These are phyloP conservation scores for Tetrapyrgos nigripes DNA, from an alignment of 1,284 basidiomycete genomes.

Conservation along the genomic window DNA sequence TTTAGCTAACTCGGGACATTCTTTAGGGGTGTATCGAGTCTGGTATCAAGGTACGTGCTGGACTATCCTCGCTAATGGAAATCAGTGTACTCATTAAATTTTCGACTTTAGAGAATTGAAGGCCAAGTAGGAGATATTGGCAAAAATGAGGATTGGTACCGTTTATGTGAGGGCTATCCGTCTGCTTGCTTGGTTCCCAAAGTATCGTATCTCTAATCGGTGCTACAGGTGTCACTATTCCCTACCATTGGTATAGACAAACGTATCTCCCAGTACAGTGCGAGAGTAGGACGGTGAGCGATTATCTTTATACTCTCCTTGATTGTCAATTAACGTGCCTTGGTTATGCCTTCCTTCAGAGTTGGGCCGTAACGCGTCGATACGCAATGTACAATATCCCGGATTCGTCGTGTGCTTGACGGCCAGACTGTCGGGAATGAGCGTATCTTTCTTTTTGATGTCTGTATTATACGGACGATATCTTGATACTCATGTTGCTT, in stretches of 20 bases:
- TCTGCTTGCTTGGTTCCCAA: no score
- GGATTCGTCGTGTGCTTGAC: no score
- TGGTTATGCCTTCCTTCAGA: not conserved
- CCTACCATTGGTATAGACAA: not conserved
- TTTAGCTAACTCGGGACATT: not conserved
- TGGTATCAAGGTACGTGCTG: not conserved
- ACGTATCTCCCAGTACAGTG: not conserved
- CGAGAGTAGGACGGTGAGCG: not conserved
- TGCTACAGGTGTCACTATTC: not conserved
- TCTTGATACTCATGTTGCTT: no score
- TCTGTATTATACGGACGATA: no score
- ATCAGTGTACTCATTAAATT: not conserved
- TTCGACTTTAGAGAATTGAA: not conserved
- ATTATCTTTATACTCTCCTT: not conserved
- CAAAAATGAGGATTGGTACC: not conserved
- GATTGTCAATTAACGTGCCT: not conserved
- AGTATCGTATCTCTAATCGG: no score
- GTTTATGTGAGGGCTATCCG: not conserved
- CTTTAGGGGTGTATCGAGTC: not conserved
- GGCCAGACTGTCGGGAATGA: no score
- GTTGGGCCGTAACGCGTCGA: not conserved
- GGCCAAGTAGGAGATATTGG: not conserved
- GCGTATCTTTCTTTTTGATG: no score
- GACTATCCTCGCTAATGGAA: no score
- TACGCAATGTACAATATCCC: conserved; percentile 4